Base-by-base conservation (phyloP, 176 grass and related monocot species). In the Echinochloa phyllopogon region DNA sequence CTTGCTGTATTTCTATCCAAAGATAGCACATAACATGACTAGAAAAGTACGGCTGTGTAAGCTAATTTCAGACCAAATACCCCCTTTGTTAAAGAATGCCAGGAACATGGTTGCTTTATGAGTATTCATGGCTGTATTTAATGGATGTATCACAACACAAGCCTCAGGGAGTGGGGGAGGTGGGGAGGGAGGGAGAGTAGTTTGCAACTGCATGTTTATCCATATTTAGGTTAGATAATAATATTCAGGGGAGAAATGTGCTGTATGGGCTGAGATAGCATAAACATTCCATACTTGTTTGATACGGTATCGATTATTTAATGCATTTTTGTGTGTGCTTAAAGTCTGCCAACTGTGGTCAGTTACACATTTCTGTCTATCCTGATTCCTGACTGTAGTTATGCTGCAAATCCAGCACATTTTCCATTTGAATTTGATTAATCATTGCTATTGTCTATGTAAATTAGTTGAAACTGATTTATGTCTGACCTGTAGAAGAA, bases 401-500 rank as follows among this genome's bases (percentile, higher is more conserved):
- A 42, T 69, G 64, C 65, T 69, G 11, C 36, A 57, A 57, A 51
- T 76, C 36, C 37, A 57, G 33, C 20, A 23, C 36, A 17, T 24
- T 80, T 40, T 52, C 6, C 8, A 12, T 56, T 56, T 69, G 49
- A 40, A 41, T 81, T 69, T 81, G 18, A 42, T 81, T 56, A 27
- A 24, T 24, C 18, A 6, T 23, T 17, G 73, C 76, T 77, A 40
- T 60, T 88, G 9, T 41, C 70, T 55, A 41, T 62, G 63, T 49
- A 15, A 67, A 67, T 78, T 41, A 27, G 57, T 81, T 70, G 70
- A 77, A 55, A 36, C 47, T 49, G 16, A 41, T 59, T 80, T 56
- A 43, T 75, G 72, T 91, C 73, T 82, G 51, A 29, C 36, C 37
- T 89, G 71, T 82, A 85, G 85, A 82, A 92, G 75, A 85, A 87